These are phyloP conservation scores for Hericium alpestre DNA, from an alignment of 768 basidiomycete genomes.

Conservation along the genomic window DNA sequence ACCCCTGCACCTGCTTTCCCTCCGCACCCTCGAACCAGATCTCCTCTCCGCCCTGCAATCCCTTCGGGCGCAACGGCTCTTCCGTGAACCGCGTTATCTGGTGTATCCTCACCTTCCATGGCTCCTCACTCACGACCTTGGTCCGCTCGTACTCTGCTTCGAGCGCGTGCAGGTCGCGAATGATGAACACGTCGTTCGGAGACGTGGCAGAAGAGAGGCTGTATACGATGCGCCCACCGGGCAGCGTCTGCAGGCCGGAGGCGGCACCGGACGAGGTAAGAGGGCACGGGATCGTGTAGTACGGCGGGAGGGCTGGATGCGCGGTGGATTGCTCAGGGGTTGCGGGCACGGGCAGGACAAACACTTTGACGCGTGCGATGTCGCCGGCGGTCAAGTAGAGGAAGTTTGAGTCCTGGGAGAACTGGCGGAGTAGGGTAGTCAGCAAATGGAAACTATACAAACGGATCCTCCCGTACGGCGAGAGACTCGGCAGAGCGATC, in stretches of 20 bases:
- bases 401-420: slow-evolving; percentile 58
- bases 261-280: slow-evolving; percentile 50
- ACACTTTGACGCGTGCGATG: slow-evolving; percentile 66
- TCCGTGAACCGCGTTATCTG: slow-evolving; percentile 61
- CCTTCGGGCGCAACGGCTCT: slow-evolving; percentile 43
- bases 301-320: slow-evolving; percentile 31
- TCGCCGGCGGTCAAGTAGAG: slow-evolving; percentile 74
- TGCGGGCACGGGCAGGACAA: slow-evolving; percentile 52
- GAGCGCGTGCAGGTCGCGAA: slow-evolving; percentile 36
- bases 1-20: slow-evolving; percentile 71
- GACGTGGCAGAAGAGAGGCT: slow-evolving; percentile 62
- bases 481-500: slow-evolving; percentile 65
- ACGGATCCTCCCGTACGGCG: slow-evolving; percentile 30
- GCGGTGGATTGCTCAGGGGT: slow-evolving; percentile 47
- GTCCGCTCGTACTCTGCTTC: slow-evolving; percentile 17
- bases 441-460: not conserved
- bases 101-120: slow-evolving; percentile 26
- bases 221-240: slow-evolving; percentile 55
- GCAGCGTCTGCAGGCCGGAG: slow-evolving; percentile 52
- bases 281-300: slow-evolving; percentile 43
- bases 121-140: slow-evolving; percentile 14
- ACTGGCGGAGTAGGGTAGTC: slow-evolving; percentile 34
- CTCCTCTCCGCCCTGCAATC: slow-evolving; percentile 56
- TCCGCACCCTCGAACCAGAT: slow-evolving; percentile 87
- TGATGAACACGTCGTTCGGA: slow-evolving; percentile 71